Conservation (phyloP, 2,329 filamentous ascomycete species). For the Colletotrichum endophyticum region DNA sequence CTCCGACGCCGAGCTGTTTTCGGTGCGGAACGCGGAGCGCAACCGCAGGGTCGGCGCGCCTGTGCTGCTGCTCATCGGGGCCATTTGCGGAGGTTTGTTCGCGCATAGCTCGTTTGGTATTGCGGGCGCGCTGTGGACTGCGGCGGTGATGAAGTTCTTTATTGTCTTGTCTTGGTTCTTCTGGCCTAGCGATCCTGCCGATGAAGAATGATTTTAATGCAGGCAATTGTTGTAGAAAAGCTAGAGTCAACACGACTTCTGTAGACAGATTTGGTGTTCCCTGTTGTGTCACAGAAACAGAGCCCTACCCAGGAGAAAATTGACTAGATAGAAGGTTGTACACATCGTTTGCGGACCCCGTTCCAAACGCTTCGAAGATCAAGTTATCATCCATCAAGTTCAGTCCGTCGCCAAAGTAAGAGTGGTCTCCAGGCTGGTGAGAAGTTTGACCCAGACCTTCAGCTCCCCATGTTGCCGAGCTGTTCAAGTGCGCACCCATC, state of each 20-base stretch:
- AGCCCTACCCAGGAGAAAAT: neutral
- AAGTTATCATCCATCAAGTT: neutral
- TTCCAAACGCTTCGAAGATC: neutral
- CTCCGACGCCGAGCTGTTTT: slow-evolving; percentile 62
- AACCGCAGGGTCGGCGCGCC: slow-evolving; percentile 57
- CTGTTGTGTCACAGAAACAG: neutral
- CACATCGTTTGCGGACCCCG: neutral
- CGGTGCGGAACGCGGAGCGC: slow-evolving; percentile 49
- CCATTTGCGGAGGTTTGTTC: slow-evolving; percentile 55
- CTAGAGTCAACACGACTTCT: neutral
- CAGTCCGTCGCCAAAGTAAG: neutral
- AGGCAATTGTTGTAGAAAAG: neutral
- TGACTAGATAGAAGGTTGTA: neutral
- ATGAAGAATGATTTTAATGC: slow-evolving; percentile 27
- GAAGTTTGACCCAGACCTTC: neutral
- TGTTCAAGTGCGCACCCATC: neutral
- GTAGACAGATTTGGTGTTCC: neutral
- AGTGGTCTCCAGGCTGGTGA: neutral
- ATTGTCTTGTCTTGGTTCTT: slow-evolving; percentile 64
- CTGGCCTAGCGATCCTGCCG: slow-evolving; percentile 57
- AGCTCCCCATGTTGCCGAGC: neutral
- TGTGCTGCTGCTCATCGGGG: slow-evolving; percentile 52
- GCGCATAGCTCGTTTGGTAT: slow-evolving; percentile 53
- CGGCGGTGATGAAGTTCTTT: slow-evolving; percentile 57
- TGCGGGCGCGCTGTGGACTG: slow-evolving; percentile 64